Evolutionary conservation across 1,139 yeast genomes (phyloP).

Genomic region (Suhomyces coccinellae): DNA sequence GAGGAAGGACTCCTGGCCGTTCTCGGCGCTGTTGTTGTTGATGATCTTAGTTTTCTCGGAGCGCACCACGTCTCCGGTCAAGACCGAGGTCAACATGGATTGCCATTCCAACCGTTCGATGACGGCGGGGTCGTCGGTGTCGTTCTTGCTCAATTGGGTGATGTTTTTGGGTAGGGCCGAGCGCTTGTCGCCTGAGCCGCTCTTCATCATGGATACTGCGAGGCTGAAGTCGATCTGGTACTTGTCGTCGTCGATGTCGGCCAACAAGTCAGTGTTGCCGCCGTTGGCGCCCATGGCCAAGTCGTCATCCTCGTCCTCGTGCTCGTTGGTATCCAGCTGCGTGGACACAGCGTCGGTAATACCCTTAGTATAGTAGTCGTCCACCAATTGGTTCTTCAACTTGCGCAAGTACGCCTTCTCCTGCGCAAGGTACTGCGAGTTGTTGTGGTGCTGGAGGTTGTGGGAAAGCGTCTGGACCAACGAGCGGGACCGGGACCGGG

Average conservation of each 20-base stretch:
- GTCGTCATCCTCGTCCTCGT: constrained; percentile 29
- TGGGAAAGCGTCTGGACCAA: constrained; percentile 22
- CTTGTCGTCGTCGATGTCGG: constrained; percentile 45
- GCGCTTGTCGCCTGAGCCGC: constrained; percentile 21
- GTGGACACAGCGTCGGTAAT: constrained; percentile 42
- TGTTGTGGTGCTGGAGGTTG: constrained; percentile 25
- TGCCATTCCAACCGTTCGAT: constrained; percentile 94
- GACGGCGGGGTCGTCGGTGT: constrained; percentile 61
- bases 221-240: constrained; percentile 44
- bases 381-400: constrained; percentile 61
- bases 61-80: constrained; percentile 91
- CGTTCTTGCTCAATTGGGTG: constrained; percentile 43
- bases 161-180: constrained; percentile 38
- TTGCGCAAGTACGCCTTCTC: constrained; percentile 68
- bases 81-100: constrained; percentile 83
- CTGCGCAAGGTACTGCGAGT: constrained; percentile 55
- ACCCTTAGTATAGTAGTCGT: constrained; percentile 71
- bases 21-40: constrained; percentile 40
- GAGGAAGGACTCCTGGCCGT: constrained; percentile 49
- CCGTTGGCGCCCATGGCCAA: constrained; percentile 26
- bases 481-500: constrained; percentile 22
- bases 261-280: constrained; percentile 37
- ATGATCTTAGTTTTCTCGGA: constrained; percentile 86
- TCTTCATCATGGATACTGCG: constrained; percentile 39
- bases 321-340: constrained; percentile 15